These are phyloP conservation scores for Rhodotorula sp. DNA, from an alignment of 1,284 basidiomycete genomes.

Conservation along the genomic window DNA sequence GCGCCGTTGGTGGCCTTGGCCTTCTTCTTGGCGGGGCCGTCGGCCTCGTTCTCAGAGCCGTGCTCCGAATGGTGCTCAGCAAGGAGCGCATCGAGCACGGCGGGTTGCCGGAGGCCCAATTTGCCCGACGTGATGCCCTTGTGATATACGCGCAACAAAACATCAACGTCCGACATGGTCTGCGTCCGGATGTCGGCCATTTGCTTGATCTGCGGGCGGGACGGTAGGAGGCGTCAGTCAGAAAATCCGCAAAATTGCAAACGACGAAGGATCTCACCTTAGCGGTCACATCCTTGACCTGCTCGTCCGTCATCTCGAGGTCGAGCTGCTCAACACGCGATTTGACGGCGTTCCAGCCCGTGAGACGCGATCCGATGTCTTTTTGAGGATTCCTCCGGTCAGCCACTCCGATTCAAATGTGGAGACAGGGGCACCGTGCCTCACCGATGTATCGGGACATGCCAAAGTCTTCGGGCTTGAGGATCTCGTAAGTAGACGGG, in stretches of 20 bases:
- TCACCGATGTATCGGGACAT: slow-evolving; percentile 72
- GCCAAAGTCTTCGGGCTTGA: slow-evolving; percentile 90
- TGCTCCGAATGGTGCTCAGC: slow-evolving; percentile 38
- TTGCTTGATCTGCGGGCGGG: not conserved
- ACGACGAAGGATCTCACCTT: too few species aligned
- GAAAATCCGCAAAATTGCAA: too few species aligned
- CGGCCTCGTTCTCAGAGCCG: slow-evolving; percentile 23
- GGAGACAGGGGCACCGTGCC: not conserved
- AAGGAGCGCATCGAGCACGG: slow-evolving; percentile 42
- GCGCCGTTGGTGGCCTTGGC: slow-evolving; percentile 20
- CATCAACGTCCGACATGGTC: slow-evolving; percentile 99
- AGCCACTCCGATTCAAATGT: not conserved
- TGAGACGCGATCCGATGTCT: slow-evolving; percentile 73
- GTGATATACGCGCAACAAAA: slow-evolving; percentile 78
- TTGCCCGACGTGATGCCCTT: slow-evolving; percentile 38
- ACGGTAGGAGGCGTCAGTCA: not conserved
- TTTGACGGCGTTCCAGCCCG: slow-evolving; percentile 66
- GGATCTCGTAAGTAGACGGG: slow-evolving; percentile 95
- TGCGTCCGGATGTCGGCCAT: slow-evolving; percentile 96
- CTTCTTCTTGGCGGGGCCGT: slow-evolving; percentile 41
- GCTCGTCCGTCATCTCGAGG: slow-evolving; percentile 53
- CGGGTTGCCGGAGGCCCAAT: slow-evolving; percentile 41
- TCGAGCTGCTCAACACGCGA: slow-evolving; percentile 80
- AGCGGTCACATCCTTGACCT: slow-evolving; percentile 93
- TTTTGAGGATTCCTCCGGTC: slow-evolving; percentile 54